Evolutionary conservation across 2,329 filamentous ascomycete genomes (phyloP).

Genomic region (Dothideomycetidae sp.): DNA sequence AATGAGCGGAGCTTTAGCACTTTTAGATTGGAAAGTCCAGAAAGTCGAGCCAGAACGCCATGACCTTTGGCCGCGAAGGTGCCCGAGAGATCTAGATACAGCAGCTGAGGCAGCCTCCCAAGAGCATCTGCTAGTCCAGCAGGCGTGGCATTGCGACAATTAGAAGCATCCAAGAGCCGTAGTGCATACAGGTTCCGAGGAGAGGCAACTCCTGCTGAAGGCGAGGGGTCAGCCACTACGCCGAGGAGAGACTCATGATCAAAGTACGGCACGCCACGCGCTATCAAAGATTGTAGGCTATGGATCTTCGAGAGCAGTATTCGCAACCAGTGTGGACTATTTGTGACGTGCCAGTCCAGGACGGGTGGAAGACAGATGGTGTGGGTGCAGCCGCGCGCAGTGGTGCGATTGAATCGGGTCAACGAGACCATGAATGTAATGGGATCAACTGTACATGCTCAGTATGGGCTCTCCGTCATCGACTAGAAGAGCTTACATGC

Average conservation of each 20-base stretch:
- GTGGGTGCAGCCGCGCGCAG: constrained; percentile 43
- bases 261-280: constrained; percentile 46
- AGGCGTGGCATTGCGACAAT: constrained; percentile 45
- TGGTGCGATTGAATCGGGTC: constrained; percentile 43
- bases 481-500: constrained; percentile 32
- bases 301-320: constrained; percentile 45
- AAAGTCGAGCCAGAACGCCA: constrained; percentile 33
- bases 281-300: constrained; percentile 44
- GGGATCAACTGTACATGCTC: too few species aligned
- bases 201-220: too few species aligned
- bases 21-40: constrained; percentile 36
- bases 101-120: constrained; percentile 37
- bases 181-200: too few species aligned
- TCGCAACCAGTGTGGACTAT: constrained; percentile 43
- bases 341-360: constrained; percentile 46
- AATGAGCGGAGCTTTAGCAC: constrained; percentile 43
- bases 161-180: constrained; percentile 41
- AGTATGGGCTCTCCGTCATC: not conserved
- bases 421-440: constrained; percentile 36
- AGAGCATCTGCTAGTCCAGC: constrained; percentile 38
- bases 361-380: constrained; percentile 48
- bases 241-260: constrained; percentile 40
- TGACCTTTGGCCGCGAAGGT: constrained; percentile 19
- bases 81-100: constrained; percentile 46
- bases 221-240: constrained; percentile 6